Base-by-base conservation (phyloP, 495 filamentous ascomycete genomes). In the Podospora pseudopauciseta region DNA sequence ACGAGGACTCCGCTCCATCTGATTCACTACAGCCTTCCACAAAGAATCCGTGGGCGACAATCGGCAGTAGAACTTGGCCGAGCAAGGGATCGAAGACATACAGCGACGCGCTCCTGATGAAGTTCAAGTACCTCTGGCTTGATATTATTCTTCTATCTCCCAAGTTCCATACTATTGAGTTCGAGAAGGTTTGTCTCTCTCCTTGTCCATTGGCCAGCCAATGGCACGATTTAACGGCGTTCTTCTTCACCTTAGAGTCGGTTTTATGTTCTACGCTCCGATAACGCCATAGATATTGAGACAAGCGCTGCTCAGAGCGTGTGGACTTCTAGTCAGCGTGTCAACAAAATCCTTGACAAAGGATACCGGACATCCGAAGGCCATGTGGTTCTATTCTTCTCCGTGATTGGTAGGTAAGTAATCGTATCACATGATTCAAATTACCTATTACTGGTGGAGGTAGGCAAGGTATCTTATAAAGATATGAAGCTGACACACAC, bases 271-370 rank as follows among this genome's bases (percentile, higher is more conserved):
- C 16, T 62, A 18, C 60, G 60, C 23, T 62, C 60, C 16, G 60
- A 62, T 11, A 62, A 62, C 26, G 60, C 26, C 6, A 62, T 18
- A 5, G 60, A 62, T n/a, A 62, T 62, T 16, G 60, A 62, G 16
- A 15, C 60, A 5, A 62, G 60, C 15, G 23, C 60, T 18, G 60
- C 60, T 7, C 60, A 62, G 26, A 62, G 60, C 26, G 60, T 62
- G 11, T 62, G 60, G 60, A 62, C 60, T 9, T 62, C 60, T 5
- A 62, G 60, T 32, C 26, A 62, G 18, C 60, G 60, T 16, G 60
- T 62, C 23, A 62, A 62, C 27, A 62, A 62, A 27, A 62, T 62
- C 23, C 60, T 62, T n/a, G 30, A 62, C 30, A 62, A 62, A n/a
- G 60, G 60, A 7, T 62, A 32, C 18, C 20, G 18, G 16, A 11